A percentile compares a stretch with the other conserved stretches of the same genome.
Evolutionary conservation across 345 rosid species (phyloP).

Genomic region (Pugionium dolabratum): DNA sequence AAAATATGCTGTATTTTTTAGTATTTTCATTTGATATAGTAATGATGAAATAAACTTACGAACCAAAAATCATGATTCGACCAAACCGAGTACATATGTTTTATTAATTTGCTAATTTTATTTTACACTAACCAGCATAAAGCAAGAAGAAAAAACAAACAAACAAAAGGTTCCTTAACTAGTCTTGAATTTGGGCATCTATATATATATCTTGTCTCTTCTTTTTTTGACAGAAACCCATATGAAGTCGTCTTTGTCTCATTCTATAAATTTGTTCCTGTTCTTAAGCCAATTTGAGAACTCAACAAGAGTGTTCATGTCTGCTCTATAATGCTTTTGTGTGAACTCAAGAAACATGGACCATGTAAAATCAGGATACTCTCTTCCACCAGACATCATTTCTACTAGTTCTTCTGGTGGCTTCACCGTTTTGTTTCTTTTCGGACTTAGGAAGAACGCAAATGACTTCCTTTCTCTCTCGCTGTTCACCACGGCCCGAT

Average conservation of each 20-base stretch:
- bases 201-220: conserved; percentile 8
- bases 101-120: conserved; percentile 17
- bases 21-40: neutral
- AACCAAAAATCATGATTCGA: conserved; percentile 6
- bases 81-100: conserved; percentile 1
- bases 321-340: conserved; percentile 38
- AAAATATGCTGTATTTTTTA: neutral
- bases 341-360: conserved; percentile 66
- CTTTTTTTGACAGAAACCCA: neutral
- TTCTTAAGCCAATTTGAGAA: conserved; percentile 40
- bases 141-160: neutral
- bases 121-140: conserved; percentile 11
- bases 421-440: conserved; percentile 59
- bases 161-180: conserved; percentile 12
- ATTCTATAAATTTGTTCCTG: conserved; percentile 27
- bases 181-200: neutral
- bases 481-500: conserved; percentile 68
- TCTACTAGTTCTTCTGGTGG: conserved; percentile 60
- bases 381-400: conserved; percentile 31
- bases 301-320: conserved; percentile 36
- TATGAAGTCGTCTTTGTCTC: conserved; percentile 23
- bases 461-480: conserved; percentile 56
- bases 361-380: conserved; percentile 84
- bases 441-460: conserved; percentile 61
- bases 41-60: neutral